These are phyloP conservation scores for Diaporthe capsici DNA, from an alignment of 2,329 filamentous ascomycete species.

Conservation along the genomic window DNA sequence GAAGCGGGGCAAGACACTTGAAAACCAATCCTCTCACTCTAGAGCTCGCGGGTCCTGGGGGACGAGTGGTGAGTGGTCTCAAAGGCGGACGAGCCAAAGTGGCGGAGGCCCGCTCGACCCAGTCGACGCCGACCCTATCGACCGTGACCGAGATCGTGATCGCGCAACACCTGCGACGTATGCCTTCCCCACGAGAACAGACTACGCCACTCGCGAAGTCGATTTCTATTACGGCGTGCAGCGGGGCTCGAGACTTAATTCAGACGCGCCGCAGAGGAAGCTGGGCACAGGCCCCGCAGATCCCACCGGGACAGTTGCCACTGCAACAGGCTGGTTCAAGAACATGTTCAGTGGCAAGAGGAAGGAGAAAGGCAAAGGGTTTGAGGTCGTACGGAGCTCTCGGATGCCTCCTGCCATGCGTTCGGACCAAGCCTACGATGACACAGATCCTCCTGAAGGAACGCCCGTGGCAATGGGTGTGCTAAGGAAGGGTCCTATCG, in stretches of 20 bases:
- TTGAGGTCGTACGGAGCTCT: conserved; percentile 93
- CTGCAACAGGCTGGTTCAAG: conserved; percentile 91
- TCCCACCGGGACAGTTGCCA: conserved; percentile 90
- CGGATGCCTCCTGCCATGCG: conserved; percentile 85
- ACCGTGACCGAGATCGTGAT: conserved; percentile 49
- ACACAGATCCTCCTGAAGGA: conserved; percentile 77
- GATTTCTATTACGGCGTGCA: conserved; percentile 94
- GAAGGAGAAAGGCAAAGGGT: conserved; percentile 96
- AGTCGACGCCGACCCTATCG: conserved; percentile 56
- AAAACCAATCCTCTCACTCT: conserved; percentile 63
- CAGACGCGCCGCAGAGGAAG: conserved; percentile 84
- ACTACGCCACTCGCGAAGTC: conserved; percentile 94
- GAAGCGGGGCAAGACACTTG: conserved; percentile 56
- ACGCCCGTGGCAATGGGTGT: conserved; percentile 76
- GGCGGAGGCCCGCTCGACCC: conserved; percentile 53
- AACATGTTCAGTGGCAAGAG: conserved; percentile 84
- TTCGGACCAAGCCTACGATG: conserved; percentile 68
- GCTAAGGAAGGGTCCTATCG: conserved; percentile 72
- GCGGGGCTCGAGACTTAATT: conserved; percentile 87
- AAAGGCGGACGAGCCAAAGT: conserved; percentile 56
- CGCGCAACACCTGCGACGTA: conserved; percentile 61
- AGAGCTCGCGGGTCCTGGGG: conserved; percentile 54
- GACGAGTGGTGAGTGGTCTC: conserved; percentile 54
- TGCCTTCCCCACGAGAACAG: conserved; percentile 72
- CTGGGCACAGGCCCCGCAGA: conserved; percentile 95